Base-by-base conservation (phyloP, 495 filamentous ascomycete genomes). In the Hyaloscypha hepaticicola region DNA sequence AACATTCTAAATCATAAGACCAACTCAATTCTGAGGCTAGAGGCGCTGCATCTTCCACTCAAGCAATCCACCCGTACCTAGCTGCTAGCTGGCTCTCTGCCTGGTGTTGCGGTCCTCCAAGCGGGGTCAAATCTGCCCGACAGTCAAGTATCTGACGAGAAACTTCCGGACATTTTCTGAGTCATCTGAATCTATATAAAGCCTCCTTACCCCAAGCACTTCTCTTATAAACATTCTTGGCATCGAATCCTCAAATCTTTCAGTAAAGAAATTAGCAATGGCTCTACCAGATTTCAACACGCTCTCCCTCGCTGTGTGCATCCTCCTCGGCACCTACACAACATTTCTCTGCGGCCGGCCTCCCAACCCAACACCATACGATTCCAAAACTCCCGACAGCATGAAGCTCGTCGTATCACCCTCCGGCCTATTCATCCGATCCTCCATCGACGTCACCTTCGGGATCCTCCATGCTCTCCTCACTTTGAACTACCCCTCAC, bases 401-500 rank as follows among this genome's bases (percentile, higher is more conserved):
- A 26, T 66, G 24, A 29, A 25, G 0, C 8, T 50, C 55, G 21
- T 33, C 25, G 64, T 61, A 6, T 26, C 48, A 14, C 64, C 50
- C 19, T 38, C 25, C 25, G 25, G 49, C n/a, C 58, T 61, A 3
- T 26, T 66, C n/a, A 45, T 45, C 16, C 38, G 38, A 16, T 45
- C 38, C 4, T 45, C 31, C 14, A 22, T 55, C 27, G 12, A 25
- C 24, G 14, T 60, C 21, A 48, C n/a, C 21, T 21, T 67, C 31
- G 58, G 65, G n/a, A 21, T 61, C 52, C 49, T 45, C 60, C 65
- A 67, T 53, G 60, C 53, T 0, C 28, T 50, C 5, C 25, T 67
- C 19, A 25, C 26, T 27, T n/a, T 67, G 2, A 52, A 45, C 22
- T 67, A 59, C 28, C 60, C 65, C 22, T 38, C 59, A 49, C 60